These are phyloP conservation scores for Backusella parvicylindrica DNA, from an alignment of 192 early-diverging fungal genomes.

Conservation along the genomic window DNA sequence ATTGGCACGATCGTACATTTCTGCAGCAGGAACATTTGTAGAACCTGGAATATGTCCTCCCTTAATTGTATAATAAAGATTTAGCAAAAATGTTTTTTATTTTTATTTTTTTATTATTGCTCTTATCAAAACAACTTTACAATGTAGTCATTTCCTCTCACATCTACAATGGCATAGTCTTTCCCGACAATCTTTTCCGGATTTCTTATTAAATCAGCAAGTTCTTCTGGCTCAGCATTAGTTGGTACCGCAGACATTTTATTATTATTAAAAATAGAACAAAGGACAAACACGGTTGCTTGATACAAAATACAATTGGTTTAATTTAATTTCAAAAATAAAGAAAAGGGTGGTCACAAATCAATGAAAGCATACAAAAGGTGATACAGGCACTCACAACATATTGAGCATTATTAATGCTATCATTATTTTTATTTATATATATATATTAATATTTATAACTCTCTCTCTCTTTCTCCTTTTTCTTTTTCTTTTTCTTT, in stretches of 20 bases:
- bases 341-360: neutral
- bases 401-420: neutral
- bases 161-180: conserved; percentile 77
- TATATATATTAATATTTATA: neutral
- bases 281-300: neutral
- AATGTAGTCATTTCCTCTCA: conserved; percentile 57
- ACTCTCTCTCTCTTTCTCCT: neutral
- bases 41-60: conserved; percentile 80
- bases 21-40: conserved; percentile 68
- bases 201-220: neutral
- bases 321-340: neutral
- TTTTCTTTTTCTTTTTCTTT: neutral
- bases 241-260: neutral
- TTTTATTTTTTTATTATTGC: neutral
- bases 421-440: neutral
- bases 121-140: conserved; percentile 24
- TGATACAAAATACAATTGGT: neutral
- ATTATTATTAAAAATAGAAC: neutral
- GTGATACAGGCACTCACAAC: neutral
- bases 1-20: conserved; percentile 47
- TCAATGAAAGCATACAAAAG: neutral
- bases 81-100: neutral
- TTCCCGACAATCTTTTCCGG: conserved; percentile 33
- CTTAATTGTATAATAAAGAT: conserved; percentile 20
- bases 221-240: conserved; percentile 8